Evolutionary conservation across 192 early-diverging fungal species (phyloP).

Genomic region (Coemansia aciculifera): DNA sequence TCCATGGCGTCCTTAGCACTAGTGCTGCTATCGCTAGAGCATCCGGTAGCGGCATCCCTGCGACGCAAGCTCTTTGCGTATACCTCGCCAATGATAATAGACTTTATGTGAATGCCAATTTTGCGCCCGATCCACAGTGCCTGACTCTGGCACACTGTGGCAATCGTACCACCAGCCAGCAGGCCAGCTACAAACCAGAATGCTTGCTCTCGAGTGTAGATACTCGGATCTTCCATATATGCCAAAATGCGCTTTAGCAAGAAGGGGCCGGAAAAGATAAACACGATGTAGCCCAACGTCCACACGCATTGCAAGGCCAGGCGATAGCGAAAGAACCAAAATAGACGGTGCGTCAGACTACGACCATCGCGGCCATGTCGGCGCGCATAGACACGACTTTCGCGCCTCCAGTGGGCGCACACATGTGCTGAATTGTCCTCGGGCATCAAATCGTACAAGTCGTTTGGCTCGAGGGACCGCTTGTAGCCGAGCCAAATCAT

Average conservation of each 20-base stretch:
- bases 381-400: slow-evolving; percentile 26
- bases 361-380: slow-evolving; percentile 36
- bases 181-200: slow-evolving; percentile 68
- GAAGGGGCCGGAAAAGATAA: slow-evolving; percentile 60
- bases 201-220: slow-evolving; percentile 55
- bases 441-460: slow-evolving; percentile 60
- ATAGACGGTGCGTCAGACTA: slow-evolving; percentile 34
- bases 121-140: slow-evolving; percentile 73
- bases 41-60: slow-evolving; percentile 43
- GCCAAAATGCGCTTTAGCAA: slow-evolving; percentile 61
- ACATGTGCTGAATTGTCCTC: slow-evolving; percentile 35
- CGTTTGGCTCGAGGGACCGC: slow-evolving; percentile 63
- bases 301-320: slow-evolving; percentile 55
- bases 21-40: slow-evolving; percentile 8
- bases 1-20: not conserved
- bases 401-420: slow-evolving; percentile 38
- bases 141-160: slow-evolving; percentile 60
- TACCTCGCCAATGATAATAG: slow-evolving; percentile 68
- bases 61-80: slow-evolving; percentile 69
- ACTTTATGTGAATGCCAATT: slow-evolving; percentile 64
- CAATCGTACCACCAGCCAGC: slow-evolving; percentile 50
- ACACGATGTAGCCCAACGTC: slow-evolving; percentile 46
- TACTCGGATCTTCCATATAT: slow-evolving; percentile 59
- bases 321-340: slow-evolving; percentile 53
- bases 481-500: slow-evolving; percentile 67